Percentiles rank a stretch among this genome's conserved stretches.
Evolutionary conservation across 2,329 filamentous ascomycete species (phyloP).

Genomic region (Xenoacremonium recifei): DNA sequence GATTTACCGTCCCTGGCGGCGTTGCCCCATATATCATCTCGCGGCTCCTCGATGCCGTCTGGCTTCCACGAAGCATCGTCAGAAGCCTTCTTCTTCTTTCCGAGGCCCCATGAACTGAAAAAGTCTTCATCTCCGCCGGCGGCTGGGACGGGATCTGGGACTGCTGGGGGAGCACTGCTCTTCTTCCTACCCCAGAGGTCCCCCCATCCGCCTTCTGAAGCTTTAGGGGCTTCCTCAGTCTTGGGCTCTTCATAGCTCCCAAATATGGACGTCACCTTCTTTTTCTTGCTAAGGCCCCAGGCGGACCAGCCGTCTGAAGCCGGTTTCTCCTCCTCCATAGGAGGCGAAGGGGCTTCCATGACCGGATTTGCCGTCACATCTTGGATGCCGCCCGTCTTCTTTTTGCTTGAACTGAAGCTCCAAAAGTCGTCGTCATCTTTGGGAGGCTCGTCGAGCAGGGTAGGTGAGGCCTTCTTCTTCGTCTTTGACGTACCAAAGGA

Average conservation of each 20-base stretch:
- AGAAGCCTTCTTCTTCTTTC: slow-evolving; percentile 45
- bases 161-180: slow-evolving; percentile 31
- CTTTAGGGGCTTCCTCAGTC: slow-evolving; percentile 12
- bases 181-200: slow-evolving; percentile 41
- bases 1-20: slow-evolving; percentile 30
- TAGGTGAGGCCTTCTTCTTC: slow-evolving; percentile 26
- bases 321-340: slow-evolving; percentile 14
- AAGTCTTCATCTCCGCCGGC: slow-evolving; percentile 50
- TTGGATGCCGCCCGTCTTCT: background rate
- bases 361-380: background rate
- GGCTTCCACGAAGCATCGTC: slow-evolving; percentile 35
- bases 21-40: slow-evolving; percentile 37
- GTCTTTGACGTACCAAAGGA: slow-evolving; percentile 11
- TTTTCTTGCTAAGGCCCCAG: slow-evolving; percentile 21
- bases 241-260: slow-evolving; percentile 13
- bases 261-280: slow-evolving; percentile 21
- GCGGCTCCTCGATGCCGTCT: slow-evolving; percentile 43
- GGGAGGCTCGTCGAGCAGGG: slow-evolving; percentile 1
- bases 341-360: background rate
- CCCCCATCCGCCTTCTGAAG: slow-evolving; percentile 22
- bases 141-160: slow-evolving; percentile 29
- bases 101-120: slow-evolving; percentile 55
- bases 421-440: slow-evolving; percentile 18
- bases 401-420: slow-evolving; percentile 4
- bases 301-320: slow-evolving; percentile 17